Base-by-base conservation (phyloP, 257 asterid species). In the Salvia splendens region DNA sequence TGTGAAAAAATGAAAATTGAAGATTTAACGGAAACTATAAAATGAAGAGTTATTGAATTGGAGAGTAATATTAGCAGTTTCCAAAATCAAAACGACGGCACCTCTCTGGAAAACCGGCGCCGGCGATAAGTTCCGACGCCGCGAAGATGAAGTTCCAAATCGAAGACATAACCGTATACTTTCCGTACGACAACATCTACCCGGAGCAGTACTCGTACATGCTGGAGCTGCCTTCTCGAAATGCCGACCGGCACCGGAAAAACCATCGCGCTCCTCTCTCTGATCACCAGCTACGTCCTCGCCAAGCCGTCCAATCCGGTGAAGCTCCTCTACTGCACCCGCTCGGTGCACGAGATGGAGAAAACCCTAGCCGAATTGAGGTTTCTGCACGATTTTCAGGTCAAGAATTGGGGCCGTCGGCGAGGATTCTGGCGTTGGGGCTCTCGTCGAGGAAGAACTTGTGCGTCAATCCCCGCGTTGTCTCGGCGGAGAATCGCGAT, bases 241-340 rank as follows among this genome's bases (percentile, higher is more conserved):
- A 93, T 93, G 99, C 97, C 99, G 8, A 94, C 99, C 0, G 99
- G 99, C 40, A 94, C 99, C 42, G 97, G 99, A 0, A 94, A 91
- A 55, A 94, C 99, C 43, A 94, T 94, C 10, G 92, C 99, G 3
- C 74, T 94, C 16, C 95, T 94, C 46, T 94, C 96, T 5, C 68
- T 94, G 15, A 94, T 94, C 79, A 94, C 99, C 2, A 94, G 99
- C 53, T 94, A 94, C 73, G 59, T 82, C 2, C 66, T 94, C 20
- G 87, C 96, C 3, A 94, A 91, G 56, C 95, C 88, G 33, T 81
- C 95, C 43, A 83, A 81, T 56, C 87, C 88, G 9, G 81, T 88
- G 20, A 94, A 94, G 69, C 87, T 91, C 20, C 47, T 94, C 40
- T 91, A 94, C 72, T 94, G 99, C 77, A 94, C 99, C 33, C 97